These are phyloP conservation scores for Alternaria alternata DNA, from an alignment of 2,329 filamentous ascomycete genomes.

Conservation along the genomic window DNA sequence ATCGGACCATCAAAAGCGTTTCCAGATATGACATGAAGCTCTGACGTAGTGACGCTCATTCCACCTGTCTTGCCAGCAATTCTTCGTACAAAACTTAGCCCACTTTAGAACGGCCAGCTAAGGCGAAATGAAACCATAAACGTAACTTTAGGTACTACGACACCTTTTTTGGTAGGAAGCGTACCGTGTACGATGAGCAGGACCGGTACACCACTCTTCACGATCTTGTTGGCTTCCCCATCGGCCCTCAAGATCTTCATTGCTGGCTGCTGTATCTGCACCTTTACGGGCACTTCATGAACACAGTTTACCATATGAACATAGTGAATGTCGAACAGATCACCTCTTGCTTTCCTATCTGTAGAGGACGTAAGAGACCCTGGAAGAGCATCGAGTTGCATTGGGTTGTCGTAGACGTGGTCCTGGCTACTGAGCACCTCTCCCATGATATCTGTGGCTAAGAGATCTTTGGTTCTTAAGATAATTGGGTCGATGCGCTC, in stretches of 20 bases:
- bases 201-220: constrained; percentile 57
- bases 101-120: constrained; percentile 7
- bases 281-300: constrained; percentile 28
- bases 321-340: constrained; percentile 29
- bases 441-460: constrained; percentile 53
- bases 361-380: constrained; percentile 27
- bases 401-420: constrained; percentile 14
- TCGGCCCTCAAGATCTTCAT: constrained; percentile 12
- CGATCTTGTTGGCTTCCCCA: constrained; percentile 4
- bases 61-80: constrained; percentile 31
- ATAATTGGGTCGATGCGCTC: constrained; percentile 50
- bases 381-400: constrained; percentile 20
- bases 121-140: constrained; percentile 21
- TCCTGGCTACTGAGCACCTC: constrained; percentile 47
- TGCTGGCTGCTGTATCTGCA: constrained; percentile 30
- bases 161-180: not conserved
- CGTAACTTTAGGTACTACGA: constrained; percentile 18
- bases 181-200: constrained; percentile 52
- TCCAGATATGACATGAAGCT: constrained; percentile 54
- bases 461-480: constrained; percentile 50
- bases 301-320: constrained; percentile 32
- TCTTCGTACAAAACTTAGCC: not conserved
- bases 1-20: constrained; percentile 24
- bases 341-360: constrained; percentile 24
- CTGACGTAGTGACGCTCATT: constrained; percentile 41